Conservation (phyloP, 2,329 filamentous ascomycete genomes). For the Arthroderma sp. region DNA sequence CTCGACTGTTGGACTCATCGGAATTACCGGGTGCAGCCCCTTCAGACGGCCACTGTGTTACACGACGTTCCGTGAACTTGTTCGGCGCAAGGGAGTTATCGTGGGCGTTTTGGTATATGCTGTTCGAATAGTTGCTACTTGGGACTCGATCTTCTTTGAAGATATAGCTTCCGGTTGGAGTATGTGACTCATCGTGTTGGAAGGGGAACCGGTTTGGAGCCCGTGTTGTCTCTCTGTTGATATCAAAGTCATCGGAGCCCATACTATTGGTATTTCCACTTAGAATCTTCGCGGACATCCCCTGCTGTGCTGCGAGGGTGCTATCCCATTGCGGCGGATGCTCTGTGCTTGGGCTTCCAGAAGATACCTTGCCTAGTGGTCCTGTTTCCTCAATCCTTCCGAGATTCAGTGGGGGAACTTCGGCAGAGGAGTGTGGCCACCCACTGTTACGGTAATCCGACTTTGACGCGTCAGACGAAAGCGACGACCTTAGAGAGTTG, state of each 20-base stretch:
- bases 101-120: slow-evolving; percentile 22
- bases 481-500: slow-evolving; percentile 16
- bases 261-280: slow-evolving; percentile 30
- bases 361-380: slow-evolving; percentile 27
- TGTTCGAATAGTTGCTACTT: slow-evolving; percentile 31
- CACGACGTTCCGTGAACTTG: slow-evolving; percentile 8
- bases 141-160: slow-evolving; percentile 17
- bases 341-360: slow-evolving; percentile 32
- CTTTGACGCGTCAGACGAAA: slow-evolving; percentile 16
- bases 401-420: slow-evolving; percentile 23
- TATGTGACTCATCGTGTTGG: slow-evolving; percentile 15
- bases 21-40: neutral
- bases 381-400: slow-evolving; percentile 26
- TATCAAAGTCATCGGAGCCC: slow-evolving; percentile 23
- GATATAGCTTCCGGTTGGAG: slow-evolving; percentile 17
- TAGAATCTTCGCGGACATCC: slow-evolving; percentile 32
- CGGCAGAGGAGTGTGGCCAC: slow-evolving; percentile 26
- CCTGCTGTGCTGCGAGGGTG: slow-evolving; percentile 24
- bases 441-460: slow-evolving; percentile 29
- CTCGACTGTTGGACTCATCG: neutral
- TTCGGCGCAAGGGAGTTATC: slow-evolving; percentile 12
- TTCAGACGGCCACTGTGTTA: slow-evolving; percentile 9
- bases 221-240: slow-evolving; percentile 11
- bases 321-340: slow-evolving; percentile 17
- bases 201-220: neutral